Base-by-base conservation (phyloP, 192 early-diverging fungal genomes). In the Podila horticola region DNA sequence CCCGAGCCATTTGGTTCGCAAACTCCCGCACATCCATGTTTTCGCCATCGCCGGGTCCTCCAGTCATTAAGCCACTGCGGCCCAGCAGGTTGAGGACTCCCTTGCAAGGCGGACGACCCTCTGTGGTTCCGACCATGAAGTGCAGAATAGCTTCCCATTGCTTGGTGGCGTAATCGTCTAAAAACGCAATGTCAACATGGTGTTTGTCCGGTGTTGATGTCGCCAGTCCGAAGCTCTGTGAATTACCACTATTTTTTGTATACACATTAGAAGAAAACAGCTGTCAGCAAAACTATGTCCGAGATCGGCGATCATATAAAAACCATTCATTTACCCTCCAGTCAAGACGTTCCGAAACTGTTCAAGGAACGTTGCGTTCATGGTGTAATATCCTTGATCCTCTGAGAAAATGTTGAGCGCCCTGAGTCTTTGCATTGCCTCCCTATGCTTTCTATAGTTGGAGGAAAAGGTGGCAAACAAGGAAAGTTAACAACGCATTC, bases 131-230 rank as follows among this genome's bases (percentile, higher is more conserved):
- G 6, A 98, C 97, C 90, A 99, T 93, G 65, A 90, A 98, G 68
- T 98, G 96, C 69, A 99, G 74, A 31, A 98, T 95, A 4, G 92
- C 79, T 82, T 99, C 96, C 97, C 97, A 99, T 51, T 90, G 84
- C 41, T 93, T 89, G 29, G 85, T 89, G 3, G 96, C 94, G 75
- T 97, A 93, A 22, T 88, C 79, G 72, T 96, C 95, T 72, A 99
- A 76, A 65, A 92, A 92, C 8, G 83, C 86, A 31, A 89, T 85
- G 30, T 93, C 92, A 2, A 96, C 90, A 24, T 86, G 77, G 58
- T 90, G 75, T 51, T 91, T 92, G 62, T 91, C 89, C 0, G 82
- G 74, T 8, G 87, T 88, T 0, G 87, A 79, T 33, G 75, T 90
- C 2, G 91, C 91, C 31, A 90, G 75, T n/a, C 97, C 97, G 87